Evolutionary conservation across 805 yeast species (phyloP).

Genomic region (Saccharomycopsis capsularis): DNA sequence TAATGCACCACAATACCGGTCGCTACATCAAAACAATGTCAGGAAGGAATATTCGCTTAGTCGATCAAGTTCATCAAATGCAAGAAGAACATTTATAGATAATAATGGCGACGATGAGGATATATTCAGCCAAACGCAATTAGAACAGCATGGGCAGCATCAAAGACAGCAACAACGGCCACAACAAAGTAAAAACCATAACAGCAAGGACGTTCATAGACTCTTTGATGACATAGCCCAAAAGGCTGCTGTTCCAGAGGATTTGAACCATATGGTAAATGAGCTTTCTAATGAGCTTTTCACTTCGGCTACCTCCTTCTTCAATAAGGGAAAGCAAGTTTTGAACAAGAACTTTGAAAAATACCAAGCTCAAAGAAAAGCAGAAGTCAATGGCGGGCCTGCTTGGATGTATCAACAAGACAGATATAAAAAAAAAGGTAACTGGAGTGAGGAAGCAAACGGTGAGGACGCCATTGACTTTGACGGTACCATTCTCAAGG

Average conservation of each 20-base stretch:
- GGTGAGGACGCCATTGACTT: conserved; percentile 33
- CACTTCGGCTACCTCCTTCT: conserved; percentile 26
- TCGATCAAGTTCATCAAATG: no score
- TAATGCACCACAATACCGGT: no score
- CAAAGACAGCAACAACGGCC: not conserved
- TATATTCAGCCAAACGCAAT: not conserved
- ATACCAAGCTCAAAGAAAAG: conserved; percentile 21
- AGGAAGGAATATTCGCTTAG: no score
- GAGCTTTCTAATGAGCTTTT: conserved; percentile 22
- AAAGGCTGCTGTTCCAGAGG: conserved; percentile 4
- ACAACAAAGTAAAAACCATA: no score
- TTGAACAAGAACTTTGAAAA: conserved; percentile 24
- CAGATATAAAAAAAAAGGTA: conserved; percentile 34
- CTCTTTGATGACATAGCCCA: conserved; percentile 12
- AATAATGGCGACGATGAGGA: conserved; percentile 2
- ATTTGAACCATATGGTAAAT: conserved; percentile 14
- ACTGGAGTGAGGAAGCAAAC: conserved; percentile 40
- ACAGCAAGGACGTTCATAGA: conserved; percentile 12
- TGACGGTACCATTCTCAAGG: conserved; percentile 17
- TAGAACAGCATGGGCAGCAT: no score
- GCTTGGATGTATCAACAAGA: conserved; percentile 69
- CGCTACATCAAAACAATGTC: no score
- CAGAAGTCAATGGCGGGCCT: conserved; percentile 38
- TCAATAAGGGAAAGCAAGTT: conserved; percentile 29
- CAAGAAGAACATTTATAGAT: no score